phyloP scores from a whole-genome alignment of 306 rosid species.

The Lagenaria siceraria region DNA sequence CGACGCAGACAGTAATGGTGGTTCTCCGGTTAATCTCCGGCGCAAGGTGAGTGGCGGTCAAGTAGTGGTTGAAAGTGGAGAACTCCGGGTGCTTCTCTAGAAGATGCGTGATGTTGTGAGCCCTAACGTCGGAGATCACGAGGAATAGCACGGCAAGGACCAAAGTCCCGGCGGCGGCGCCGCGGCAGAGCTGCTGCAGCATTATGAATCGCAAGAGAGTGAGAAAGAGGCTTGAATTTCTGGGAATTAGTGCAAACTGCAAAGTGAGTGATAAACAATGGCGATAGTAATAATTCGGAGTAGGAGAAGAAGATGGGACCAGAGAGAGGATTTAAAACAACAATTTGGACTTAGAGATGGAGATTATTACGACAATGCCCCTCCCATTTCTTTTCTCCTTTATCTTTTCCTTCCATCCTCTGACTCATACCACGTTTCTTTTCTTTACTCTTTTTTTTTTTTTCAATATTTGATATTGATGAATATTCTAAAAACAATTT shows the following conservation, averaged over 20 bases:
- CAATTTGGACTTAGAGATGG: background rate
- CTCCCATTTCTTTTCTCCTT: background rate
- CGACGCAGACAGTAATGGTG: constrained; percentile 77
- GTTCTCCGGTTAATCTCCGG: constrained; percentile 49
- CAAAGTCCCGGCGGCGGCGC: background rate
- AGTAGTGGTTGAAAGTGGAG: constrained; percentile 79
- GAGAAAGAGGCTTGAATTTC: background rate
- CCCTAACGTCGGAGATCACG: background rate
- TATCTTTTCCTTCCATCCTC: background rate
- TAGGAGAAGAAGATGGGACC: background rate
- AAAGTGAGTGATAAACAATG: background rate
- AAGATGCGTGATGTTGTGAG: constrained; percentile 12
- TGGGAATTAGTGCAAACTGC: background rate
- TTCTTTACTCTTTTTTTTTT: background rate
- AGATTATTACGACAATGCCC: background rate
- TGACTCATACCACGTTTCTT: background rate
- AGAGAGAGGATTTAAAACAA: background rate
- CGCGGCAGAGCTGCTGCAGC: background rate
- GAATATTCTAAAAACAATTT: too few relatives aligned
- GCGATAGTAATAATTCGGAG: background rate
- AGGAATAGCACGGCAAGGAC: background rate
- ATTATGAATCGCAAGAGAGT: background rate
- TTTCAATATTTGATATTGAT: background rate
- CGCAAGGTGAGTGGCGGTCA: constrained; percentile 62
- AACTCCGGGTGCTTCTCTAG: constrained; percentile 54